Percentiles rank a stretch among this genome's conserved stretches.
phyloP scores from a whole-genome alignment of 805 yeast genomes.

The Saturnispora hagleri region DNA sequence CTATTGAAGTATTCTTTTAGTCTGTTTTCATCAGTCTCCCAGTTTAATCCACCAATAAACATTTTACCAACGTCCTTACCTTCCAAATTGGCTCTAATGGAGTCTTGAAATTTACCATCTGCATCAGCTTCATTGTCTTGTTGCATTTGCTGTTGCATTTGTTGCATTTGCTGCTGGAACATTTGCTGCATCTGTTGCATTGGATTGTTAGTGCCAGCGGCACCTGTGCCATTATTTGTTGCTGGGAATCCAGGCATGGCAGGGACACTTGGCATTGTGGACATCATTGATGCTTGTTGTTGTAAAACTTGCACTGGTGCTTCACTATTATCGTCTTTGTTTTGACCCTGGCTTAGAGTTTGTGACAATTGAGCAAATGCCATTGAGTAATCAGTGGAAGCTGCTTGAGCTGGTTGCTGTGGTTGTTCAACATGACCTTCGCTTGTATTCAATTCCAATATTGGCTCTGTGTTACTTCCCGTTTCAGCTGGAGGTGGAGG shows the following conservation, averaged over 20 bases:
- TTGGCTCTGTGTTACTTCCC: background rate
- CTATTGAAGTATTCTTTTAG: slow-evolving; percentile 73
- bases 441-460: background rate
- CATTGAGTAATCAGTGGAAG: background rate
- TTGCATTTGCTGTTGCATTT: slow-evolving; percentile 16
- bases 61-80: slow-evolving; percentile 74
- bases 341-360: background rate
- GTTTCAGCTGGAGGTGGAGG: slow-evolving; percentile 3
- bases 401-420: slow-evolving; percentile 6
- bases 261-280: slow-evolving; percentile 6
- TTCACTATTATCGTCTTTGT: background rate
- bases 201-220: slow-evolving; percentile 6
- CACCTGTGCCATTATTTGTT: slow-evolving; percentile 2
- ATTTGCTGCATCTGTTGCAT: slow-evolving; percentile 12
- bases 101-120: slow-evolving; percentile 16
- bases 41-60: slow-evolving; percentile 94
- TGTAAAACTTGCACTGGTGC: background rate
- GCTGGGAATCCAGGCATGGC: slow-evolving; percentile 5
- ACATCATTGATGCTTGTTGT: slow-evolving; percentile 6
- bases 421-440: slow-evolving; percentile 1
- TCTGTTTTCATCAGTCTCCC: slow-evolving; percentile 94
- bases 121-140: slow-evolving; percentile 7
- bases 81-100: slow-evolving; percentile 40
- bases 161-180: slow-evolving; percentile 18
- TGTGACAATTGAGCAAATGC: slow-evolving; percentile 4